Conservation (phyloP, 2,329 filamentous ascomycete species). For the Cercospora brassicicola region DNA sequence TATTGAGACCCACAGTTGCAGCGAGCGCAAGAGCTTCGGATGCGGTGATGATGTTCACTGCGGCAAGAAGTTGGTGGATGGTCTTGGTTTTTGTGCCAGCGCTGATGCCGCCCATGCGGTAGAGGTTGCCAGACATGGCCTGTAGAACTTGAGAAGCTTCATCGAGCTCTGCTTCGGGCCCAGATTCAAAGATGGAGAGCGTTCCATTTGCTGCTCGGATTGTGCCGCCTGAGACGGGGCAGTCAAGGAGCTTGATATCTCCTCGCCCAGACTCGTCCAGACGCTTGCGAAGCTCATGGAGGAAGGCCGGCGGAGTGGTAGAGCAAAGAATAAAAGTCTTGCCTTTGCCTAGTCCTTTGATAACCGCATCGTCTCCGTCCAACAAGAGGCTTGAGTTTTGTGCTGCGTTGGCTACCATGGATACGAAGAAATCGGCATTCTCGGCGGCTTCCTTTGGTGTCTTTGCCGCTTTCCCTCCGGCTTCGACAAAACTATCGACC, state of each 20-base stretch:
- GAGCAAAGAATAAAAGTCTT: slow-evolving; percentile 67
- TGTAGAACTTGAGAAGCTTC: slow-evolving; percentile 61
- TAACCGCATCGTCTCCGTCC: slow-evolving; percentile 56
- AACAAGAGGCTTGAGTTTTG: slow-evolving; percentile 69
- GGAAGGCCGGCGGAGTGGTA: slow-evolving; percentile 68
- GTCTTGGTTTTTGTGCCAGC: slow-evolving; percentile 59
- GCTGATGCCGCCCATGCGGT: slow-evolving; percentile 55
- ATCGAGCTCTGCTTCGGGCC: slow-evolving; percentile 55
- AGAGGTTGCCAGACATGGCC: slow-evolving; percentile 67
- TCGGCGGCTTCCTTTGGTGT: slow-evolving; percentile 63
- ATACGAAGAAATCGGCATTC: slow-evolving; percentile 62
- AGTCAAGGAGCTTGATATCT: slow-evolving; percentile 69
- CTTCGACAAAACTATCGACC: slow-evolving; percentile 63
- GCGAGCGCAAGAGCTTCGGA: slow-evolving; percentile 60
- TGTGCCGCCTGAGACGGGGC: slow-evolving; percentile 71
- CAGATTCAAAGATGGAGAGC: slow-evolving; percentile 71
- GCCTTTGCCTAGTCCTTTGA: slow-evolving; percentile 55
- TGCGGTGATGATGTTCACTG: slow-evolving; percentile 58
- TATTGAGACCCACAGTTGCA: slow-evolving; percentile 55
- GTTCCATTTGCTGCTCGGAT: slow-evolving; percentile 69
- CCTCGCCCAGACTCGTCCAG: slow-evolving; percentile 56
- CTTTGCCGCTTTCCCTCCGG: slow-evolving; percentile 60
- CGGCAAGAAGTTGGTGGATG: slow-evolving; percentile 60
- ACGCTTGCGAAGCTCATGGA: slow-evolving; percentile 59
- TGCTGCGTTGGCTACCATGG: slow-evolving; percentile 73